These are phyloP conservation scores for Candida morakotiae DNA, from an alignment of 805 yeast species.

Conservation along the genomic window DNA sequence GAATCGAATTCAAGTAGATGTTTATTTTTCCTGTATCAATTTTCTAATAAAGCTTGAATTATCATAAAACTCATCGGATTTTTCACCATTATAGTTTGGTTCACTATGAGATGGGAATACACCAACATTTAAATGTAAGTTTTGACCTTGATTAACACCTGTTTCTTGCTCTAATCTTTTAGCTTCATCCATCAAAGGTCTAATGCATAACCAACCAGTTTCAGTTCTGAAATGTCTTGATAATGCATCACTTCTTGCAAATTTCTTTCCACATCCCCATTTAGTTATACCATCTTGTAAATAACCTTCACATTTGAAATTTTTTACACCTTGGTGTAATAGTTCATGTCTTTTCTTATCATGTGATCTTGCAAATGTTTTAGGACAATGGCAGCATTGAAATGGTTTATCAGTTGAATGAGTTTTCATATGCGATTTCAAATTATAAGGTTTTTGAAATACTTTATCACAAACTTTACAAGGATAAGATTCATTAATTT, in stretches of 20 bases:
- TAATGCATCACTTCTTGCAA: slow-evolving; percentile 75
- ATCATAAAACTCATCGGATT: slow-evolving; percentile 12
- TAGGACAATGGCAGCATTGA: slow-evolving; percentile 58
- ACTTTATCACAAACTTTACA: slow-evolving; percentile 43
- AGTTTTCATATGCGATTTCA: slow-evolving; percentile 47
- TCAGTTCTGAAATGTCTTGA: slow-evolving; percentile 75
- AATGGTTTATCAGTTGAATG: slow-evolving; percentile 69
- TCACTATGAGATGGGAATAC: not conserved
- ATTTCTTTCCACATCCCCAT: slow-evolving; percentile 76
- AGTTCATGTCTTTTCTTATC: slow-evolving; percentile 74
- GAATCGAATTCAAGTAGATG: too few species aligned
- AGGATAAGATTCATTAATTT: slow-evolving; percentile 18
- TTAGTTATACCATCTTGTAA: slow-evolving; percentile 51
- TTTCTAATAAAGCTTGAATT: slow-evolving; percentile 16
- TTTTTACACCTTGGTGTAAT: slow-evolving; percentile 70
- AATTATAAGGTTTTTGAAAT: slow-evolving; percentile 47
- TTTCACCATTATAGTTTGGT: not conserved
- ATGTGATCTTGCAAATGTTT: slow-evolving; percentile 73
- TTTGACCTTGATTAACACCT: not conserved
- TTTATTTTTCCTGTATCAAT: slow-evolving; percentile 14
- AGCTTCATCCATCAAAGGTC: slow-evolving; percentile 63
- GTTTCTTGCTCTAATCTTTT: slow-evolving; percentile 21
- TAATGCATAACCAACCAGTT: slow-evolving; percentile 66
- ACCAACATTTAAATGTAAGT: not conserved
- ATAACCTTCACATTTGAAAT: slow-evolving; percentile 62